These are phyloP conservation scores for Nicotiana benthamiana DNA, from an alignment of 257 asterid genomes.

Conservation along the genomic window DNA sequence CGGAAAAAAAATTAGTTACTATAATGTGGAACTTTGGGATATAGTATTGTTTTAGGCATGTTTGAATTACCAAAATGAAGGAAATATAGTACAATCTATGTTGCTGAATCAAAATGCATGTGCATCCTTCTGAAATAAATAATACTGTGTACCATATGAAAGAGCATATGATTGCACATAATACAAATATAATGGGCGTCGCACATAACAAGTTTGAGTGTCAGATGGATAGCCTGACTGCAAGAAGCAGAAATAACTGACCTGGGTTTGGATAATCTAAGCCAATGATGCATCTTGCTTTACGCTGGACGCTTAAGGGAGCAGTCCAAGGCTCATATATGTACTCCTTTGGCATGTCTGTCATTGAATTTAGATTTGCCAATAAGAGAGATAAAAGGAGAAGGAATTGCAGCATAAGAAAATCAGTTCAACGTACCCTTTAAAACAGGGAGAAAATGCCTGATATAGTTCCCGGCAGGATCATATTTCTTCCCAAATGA, in stretches of 20 bases:
- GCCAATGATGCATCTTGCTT: constrained; percentile 81
- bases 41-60: neutral
- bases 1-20: neutral
- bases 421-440: constrained; percentile 44
- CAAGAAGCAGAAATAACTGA: constrained; percentile 13
- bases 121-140: neutral
- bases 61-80: neutral
- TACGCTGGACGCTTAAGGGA: constrained; percentile 66
- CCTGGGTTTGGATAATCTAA: constrained; percentile 98
- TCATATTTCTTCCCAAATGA: constrained; percentile 92
- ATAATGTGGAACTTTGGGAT: neutral
- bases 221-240: neutral
- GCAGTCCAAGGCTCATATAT: constrained; percentile 97
- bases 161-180: neutral
- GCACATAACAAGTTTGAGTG: neutral
- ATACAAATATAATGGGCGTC: neutral
- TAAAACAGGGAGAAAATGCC: constrained; percentile 83
- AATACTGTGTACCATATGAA: neutral
- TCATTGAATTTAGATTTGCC: constrained; percentile 1
- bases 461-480: constrained; percentile 66
- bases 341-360: constrained; percentile 97
- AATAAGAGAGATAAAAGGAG: neutral
- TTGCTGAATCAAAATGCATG: neutral
- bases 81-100: neutral
- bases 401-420: neutral